These are phyloP conservation scores for Lithohypha guttulata DNA, from an alignment of 2,329 filamentous ascomycete genomes.

Conservation along the genomic window DNA sequence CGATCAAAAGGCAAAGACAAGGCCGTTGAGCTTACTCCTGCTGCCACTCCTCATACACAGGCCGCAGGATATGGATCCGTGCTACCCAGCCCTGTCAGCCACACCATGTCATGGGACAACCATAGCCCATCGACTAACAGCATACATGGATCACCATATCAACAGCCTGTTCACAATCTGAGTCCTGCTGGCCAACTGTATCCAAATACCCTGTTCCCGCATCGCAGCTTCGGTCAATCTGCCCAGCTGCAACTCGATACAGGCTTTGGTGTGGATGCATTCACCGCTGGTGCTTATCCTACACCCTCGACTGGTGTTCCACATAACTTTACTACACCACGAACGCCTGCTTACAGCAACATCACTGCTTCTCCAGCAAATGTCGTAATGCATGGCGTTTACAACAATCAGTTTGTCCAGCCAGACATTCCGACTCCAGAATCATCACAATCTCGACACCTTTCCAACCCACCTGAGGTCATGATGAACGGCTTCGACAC, in stretches of 20 bases:
- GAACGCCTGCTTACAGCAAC: constrained; percentile 21
- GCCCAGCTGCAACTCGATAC: constrained; percentile 6
- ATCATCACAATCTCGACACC: constrained; percentile 20
- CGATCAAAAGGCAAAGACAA: constrained; percentile 87
- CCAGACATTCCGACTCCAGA: constrained; percentile 19
- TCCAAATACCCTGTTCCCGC: constrained; percentile 19
- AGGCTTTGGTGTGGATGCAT: constrained; percentile 13
- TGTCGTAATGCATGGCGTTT: constrained; percentile 13
- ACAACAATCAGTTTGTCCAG: constrained; percentile 13
- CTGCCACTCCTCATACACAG: constrained; percentile 48
- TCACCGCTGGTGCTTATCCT: constrained; percentile 13
- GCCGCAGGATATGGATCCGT: constrained; percentile 32
- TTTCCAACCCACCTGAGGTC: constrained; percentile 16
- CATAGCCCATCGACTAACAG: constrained; percentile 20
- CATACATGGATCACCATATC: constrained; percentile 17
- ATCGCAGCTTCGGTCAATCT: constrained; percentile 9
- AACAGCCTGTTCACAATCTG: constrained; percentile 16
- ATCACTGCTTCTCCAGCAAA: constrained; percentile 20
- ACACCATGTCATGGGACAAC: constrained; percentile 20
- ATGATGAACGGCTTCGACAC: constrained; percentile 4
- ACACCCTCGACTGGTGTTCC: constrained; percentile 13
- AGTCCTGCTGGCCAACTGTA: constrained; percentile 16
- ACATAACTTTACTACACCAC: constrained; percentile 19
- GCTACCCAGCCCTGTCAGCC: constrained; percentile 18
- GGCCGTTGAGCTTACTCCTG: constrained; percentile 31